phyloP scores from a whole-genome alignment of 2,329 filamentous ascomycete species.

The Didymella keratinophila region DNA sequence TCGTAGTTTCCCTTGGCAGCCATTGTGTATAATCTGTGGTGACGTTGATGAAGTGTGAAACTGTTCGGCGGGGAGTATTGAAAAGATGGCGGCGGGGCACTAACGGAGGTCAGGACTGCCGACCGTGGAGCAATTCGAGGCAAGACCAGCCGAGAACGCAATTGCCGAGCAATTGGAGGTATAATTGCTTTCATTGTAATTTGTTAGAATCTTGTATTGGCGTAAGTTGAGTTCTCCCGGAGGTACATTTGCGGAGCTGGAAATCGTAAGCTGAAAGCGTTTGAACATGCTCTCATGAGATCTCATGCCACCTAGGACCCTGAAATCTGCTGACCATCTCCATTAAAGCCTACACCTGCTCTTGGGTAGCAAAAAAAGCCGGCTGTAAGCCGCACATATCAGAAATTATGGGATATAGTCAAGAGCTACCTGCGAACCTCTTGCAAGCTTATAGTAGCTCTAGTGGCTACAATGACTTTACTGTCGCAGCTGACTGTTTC shows the following conservation, averaged over 20 bases:
- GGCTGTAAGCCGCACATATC: no score
- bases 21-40: slow-evolving; percentile 63
- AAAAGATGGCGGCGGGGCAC: slow-evolving; percentile 28
- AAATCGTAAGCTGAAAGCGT: background rate
- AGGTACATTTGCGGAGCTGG: no score
- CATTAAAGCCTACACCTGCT: background rate
- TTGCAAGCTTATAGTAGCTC: no score
- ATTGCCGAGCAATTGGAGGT: slow-evolving; percentile 10
- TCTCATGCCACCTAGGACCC: slow-evolving; percentile 10
- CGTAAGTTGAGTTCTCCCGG: background rate
- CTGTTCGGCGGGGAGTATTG: slow-evolving; percentile 28
- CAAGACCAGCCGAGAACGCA: slow-evolving; percentile 1
- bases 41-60: slow-evolving; percentile 27
- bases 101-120: slow-evolving; percentile 17
- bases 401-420: no score
- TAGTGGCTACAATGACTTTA: no score
- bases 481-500: no score
- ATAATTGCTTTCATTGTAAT: background rate
- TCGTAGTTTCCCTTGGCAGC: slow-evolving; percentile 79
- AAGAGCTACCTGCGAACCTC: no score
- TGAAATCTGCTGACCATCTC: background rate
- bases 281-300: slow-evolving; percentile 1
- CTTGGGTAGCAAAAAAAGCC: no score
- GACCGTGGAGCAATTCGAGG: background rate
- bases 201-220: background rate